Base-by-base conservation (phyloP, 169 alveolate genomes). In the Theileria orientalis region DNA sequence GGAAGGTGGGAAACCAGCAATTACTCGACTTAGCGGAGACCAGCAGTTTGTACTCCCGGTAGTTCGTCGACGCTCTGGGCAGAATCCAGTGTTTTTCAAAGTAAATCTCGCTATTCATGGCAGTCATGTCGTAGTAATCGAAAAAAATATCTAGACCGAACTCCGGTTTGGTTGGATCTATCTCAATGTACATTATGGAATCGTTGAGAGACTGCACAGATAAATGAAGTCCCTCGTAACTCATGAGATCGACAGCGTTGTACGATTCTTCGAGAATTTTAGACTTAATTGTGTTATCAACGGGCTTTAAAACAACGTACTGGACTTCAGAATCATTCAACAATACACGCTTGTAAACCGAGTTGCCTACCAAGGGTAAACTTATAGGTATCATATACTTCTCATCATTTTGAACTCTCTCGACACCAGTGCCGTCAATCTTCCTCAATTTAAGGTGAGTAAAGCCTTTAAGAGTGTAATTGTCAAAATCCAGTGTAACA, bases 41-140 rank as follows among this genome's bases (percentile, higher is more conserved):
- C 42, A 79, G 59, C 13, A 71, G 29, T 8, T 52, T 33, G 35
- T 79, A 79, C 32, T 59, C 62, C 35, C 44, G 1, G 59, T 79
- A 79, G 49, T 75, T 79, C n/a, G 87, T 73, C 2, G 87, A 60
- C 23, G 83, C 75, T 19, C 87, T 33, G n/a, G 87, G 87, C 42
- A 79, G 66, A 30, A 82, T 23, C 89, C 85, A 82, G 37, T 82
- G 82, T 8, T 29, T 63, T 37, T 76, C 51, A 47, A 82, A 82
- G 66, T 37, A 68, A 23, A 82, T 30, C 8, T 62, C 72, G 59
- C 76, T 75, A 23, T 46, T 33, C 41, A 42, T 27, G 56, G 74
- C 69, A 14, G 23, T 19, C 78, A 79, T 63, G 41, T 71, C 76
- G 21, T 33, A 51, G 62, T 71, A 79, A 41, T 79, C 87, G 40